Evolutionary conservation across 2,329 filamentous ascomycete species (phyloP).

Genomic region (Clonostachys rosea): DNA sequence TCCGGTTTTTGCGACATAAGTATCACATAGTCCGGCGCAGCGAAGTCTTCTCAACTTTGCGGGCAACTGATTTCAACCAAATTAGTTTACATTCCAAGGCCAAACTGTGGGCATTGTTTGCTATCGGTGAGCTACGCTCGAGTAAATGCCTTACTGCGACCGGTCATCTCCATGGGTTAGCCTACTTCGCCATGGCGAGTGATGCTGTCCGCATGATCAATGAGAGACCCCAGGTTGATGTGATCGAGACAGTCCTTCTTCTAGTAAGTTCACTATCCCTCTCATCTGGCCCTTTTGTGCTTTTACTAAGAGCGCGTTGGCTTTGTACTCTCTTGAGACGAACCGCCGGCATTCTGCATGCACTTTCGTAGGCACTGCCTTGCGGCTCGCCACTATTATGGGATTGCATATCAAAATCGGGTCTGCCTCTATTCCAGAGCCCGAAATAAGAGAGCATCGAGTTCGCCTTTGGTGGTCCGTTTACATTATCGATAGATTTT

Average conservation of each 20-base stretch:
- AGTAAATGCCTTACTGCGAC: conserved; percentile 23
- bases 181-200: conserved; percentile 34
- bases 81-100: conserved; percentile 24
- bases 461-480: conserved; percentile 36
- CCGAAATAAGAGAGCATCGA: conserved; percentile 27
- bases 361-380: conserved; percentile 34
- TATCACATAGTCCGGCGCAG: conserved; percentile 36
- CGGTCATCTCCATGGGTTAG: conserved; percentile 31
- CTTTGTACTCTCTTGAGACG: conserved; percentile 32
- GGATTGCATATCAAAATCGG: conserved; percentile 11
- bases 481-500: conserved; percentile 39
- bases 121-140: conserved; percentile 39
- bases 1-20: conserved; percentile 26
- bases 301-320: conserved; percentile 17
- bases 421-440: conserved; percentile 28
- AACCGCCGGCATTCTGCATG: conserved; percentile 39
- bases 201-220: conserved; percentile 28
- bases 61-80: conserved; percentile 23
- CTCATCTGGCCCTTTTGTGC: neutral
- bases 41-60: conserved; percentile 25
- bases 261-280: conserved; percentile 22
- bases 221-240: conserved; percentile 34
- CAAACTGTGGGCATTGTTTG: conserved; percentile 38
- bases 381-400: conserved; percentile 30
- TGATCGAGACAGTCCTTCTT: conserved; percentile 35